A percentile compares a stretch with the other conserved stretches of the same genome.
These are phyloP conservation scores for Solanum hybrid DNA, from an alignment of 305 asterid species.

Conservation along the genomic window DNA sequence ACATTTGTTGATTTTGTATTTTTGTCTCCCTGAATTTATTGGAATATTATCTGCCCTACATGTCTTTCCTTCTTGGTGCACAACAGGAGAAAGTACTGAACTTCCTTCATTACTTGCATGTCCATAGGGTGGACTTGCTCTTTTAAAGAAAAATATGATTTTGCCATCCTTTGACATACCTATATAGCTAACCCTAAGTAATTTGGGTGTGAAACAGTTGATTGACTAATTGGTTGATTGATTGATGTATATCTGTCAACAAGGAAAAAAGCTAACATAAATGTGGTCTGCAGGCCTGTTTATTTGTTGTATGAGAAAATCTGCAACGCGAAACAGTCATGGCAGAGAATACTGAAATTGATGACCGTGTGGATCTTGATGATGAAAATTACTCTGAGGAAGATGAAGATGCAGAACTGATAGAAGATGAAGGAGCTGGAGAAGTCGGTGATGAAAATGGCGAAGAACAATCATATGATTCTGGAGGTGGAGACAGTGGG, in stretches of 20 bases:
- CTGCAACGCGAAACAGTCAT: slow-evolving; percentile 33
- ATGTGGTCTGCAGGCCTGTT: slow-evolving; percentile 48
- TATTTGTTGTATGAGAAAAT: slow-evolving; percentile 38
- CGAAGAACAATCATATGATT: slow-evolving; percentile 49
- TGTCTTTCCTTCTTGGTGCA: background rate
- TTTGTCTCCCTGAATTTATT: background rate
- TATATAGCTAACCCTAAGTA: background rate
- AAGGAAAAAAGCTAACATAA: slow-evolving; percentile 15
- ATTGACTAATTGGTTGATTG: background rate
- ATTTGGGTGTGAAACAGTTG: background rate
- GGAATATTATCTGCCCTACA: background rate
- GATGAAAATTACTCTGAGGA: slow-evolving; percentile 81
- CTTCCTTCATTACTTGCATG: background rate
- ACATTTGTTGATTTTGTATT: background rate
- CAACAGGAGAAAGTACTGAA: background rate
- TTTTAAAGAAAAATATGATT: background rate
- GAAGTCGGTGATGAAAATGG: slow-evolving; percentile 55
- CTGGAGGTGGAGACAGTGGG: slow-evolving; percentile 46
- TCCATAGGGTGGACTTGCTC: background rate
- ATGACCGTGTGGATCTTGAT: slow-evolving; percentile 86
- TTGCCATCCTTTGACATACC: background rate
- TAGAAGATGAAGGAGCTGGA: slow-evolving; percentile 64
- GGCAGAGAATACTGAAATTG: slow-evolving; percentile 78
- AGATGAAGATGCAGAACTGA: slow-evolving; percentile 72
- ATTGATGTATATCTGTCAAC: background rate